These are phyloP conservation scores for Colletotrichum sidae DNA, from an alignment of 2,329 filamentous ascomycete genomes.

Conservation along the genomic window DNA sequence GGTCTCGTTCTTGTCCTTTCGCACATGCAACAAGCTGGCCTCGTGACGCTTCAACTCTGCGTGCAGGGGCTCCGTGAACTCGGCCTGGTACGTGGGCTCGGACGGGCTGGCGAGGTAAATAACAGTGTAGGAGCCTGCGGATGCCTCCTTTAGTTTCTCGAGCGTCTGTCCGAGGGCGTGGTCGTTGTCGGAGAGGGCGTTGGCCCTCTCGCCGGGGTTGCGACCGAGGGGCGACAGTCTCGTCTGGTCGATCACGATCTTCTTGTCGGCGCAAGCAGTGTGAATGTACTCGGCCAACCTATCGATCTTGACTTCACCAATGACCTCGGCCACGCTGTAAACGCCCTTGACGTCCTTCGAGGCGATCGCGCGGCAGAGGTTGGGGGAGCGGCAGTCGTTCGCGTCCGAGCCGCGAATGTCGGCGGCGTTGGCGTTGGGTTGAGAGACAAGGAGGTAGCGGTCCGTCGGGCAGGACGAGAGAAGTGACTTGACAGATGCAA, in stretches of 20 bases:
- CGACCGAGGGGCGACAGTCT: slow-evolving; percentile 54
- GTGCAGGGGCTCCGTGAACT: slow-evolving; percentile 72
- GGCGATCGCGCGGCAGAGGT: slow-evolving; percentile 57
- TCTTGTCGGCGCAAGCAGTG: slow-evolving; percentile 55
- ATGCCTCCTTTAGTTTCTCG: slow-evolving; percentile 47
- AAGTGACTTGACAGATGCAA: slow-evolving; percentile 58
- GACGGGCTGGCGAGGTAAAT: slow-evolving; percentile 77
- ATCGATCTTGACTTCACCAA: slow-evolving; percentile 58
- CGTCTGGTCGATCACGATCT: slow-evolving; percentile 53
- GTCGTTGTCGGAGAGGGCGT: slow-evolving; percentile 61
- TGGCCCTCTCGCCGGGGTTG: slow-evolving; percentile 51
- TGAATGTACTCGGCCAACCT: slow-evolving; percentile 58
- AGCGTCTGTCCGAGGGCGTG: slow-evolving; percentile 63
- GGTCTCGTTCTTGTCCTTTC: slow-evolving; percentile 54
- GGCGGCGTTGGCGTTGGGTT: slow-evolving; percentile 77
- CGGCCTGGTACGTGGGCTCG: slow-evolving; percentile 71
- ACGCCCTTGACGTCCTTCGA: slow-evolving; percentile 44
- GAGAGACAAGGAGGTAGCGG: slow-evolving; percentile 81
- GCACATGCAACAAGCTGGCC: slow-evolving; percentile 41
- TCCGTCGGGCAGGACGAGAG: slow-evolving; percentile 78
- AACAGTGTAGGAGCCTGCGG: slow-evolving; percentile 73
- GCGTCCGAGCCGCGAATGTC: slow-evolving; percentile 69
- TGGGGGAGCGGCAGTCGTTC: slow-evolving; percentile 61
- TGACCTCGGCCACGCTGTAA: slow-evolving; percentile 68
- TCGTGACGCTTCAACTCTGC: slow-evolving; percentile 78